A percentile compares a stretch with the other conserved stretches of the same genome.
Evolutionary conservation across 2,329 filamentous ascomycete species (phyloP).

Genomic region (Zasmidium cellare): DNA sequence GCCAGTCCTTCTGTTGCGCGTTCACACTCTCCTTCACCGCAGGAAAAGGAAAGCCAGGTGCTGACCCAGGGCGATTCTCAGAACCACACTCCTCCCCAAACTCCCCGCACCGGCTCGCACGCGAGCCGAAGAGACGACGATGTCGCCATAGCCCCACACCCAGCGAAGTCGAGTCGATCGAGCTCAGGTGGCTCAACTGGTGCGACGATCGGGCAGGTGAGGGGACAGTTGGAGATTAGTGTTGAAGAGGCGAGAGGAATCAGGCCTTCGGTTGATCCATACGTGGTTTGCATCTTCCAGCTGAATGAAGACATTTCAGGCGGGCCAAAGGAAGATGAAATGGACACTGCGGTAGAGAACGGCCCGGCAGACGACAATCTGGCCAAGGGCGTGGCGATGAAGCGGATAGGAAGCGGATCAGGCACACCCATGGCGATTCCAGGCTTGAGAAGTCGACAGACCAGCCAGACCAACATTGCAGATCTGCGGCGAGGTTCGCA

Average conservation of each 20-base stretch:
- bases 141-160: constrained; percentile 24
- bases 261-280: constrained; percentile 80
- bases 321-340: constrained; percentile 67
- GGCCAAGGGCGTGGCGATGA: constrained; percentile 51
- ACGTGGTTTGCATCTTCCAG: constrained; percentile 95
- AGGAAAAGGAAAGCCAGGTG: constrained; percentile 64
- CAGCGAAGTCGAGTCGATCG: constrained; percentile 38
- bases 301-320: constrained; percentile 94
- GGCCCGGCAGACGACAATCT: constrained; percentile 55
- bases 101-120: constrained; percentile 80
- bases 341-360: constrained; percentile 35
- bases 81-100: constrained; percentile 92
- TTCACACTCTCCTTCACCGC: constrained; percentile 45
- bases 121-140: constrained; percentile 47
- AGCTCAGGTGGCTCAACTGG: constrained; percentile 31
- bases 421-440: constrained; percentile 90
- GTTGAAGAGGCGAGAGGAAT: constrained; percentile 84
- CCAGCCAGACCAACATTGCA: constrained; percentile 84
- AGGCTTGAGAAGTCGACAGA: constrained; percentile 86
- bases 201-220: constrained; percentile 68
- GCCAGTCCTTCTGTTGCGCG: constrained; percentile 50
- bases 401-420: constrained; percentile 70
- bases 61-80: constrained; percentile 77
- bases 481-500: constrained; percentile 53
- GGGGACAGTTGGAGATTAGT: constrained; percentile 86